Conservation (phyloP, 495 filamentous ascomycete species). For the Penicillium pancosmium region DNA sequence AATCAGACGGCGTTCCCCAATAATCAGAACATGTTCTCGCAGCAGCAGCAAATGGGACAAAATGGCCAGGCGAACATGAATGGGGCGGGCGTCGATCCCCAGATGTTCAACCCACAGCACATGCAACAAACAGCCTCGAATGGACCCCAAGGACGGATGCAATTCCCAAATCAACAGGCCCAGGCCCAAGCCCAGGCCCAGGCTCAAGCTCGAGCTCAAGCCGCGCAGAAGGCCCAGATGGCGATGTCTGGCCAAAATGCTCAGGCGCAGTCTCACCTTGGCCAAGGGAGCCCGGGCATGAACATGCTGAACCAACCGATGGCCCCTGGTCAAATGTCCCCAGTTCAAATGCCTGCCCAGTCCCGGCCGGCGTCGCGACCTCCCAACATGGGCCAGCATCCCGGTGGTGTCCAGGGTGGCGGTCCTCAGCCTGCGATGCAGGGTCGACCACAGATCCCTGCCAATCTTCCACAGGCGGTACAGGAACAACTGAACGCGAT, state of each 20-base stretch:
- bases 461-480: conserved; percentile 36
- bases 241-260: conserved; percentile 44
- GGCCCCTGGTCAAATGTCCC: conserved; percentile 49
- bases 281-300: conserved; percentile 51
- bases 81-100: conserved; percentile 41
- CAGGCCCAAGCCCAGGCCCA: conserved; percentile 42
- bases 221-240: conserved; percentile 53
- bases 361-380: conserved; percentile 42
- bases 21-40: conserved; percentile 43
- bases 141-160: conserved; percentile 43
- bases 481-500: conserved; percentile 41
- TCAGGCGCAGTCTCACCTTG: conserved; percentile 41
- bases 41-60: conserved; percentile 32
- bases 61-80: conserved; percentile 45
- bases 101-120: conserved; percentile 46
- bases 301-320: conserved; percentile 63
- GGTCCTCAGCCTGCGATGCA: conserved; percentile 36
- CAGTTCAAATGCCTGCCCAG: conserved; percentile 41
- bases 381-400: conserved; percentile 37
- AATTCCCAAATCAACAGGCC: conserved; percentile 39
- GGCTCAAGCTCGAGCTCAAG: conserved; percentile 46
- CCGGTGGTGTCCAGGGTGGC: conserved; percentile 29
- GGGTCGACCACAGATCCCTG: conserved; percentile 38
- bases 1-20: conserved; percentile 41
- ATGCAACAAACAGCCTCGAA: conserved; percentile 41